Conservation (phyloP, 2,329 filamentous ascomycete genomes). For the Penicillium oxalicum region DNA sequence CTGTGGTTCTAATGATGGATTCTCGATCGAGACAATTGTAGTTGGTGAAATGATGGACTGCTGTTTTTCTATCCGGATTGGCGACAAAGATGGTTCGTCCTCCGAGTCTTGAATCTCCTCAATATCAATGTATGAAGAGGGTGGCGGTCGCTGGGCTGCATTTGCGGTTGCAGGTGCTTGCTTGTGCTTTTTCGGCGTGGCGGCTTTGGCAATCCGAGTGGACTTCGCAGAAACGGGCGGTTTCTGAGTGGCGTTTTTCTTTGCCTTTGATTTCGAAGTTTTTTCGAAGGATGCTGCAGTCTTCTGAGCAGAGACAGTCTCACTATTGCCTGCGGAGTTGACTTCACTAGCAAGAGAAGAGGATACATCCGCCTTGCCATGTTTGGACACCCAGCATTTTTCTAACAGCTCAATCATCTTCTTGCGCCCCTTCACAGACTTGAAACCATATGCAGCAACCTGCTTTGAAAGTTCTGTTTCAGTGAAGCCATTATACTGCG, state of each 20-base stretch:
- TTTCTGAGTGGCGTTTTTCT: conserved; percentile 4
- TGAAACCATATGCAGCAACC: conserved; percentile 64
- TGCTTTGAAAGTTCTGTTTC: conserved; percentile 58
- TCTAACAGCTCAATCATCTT: conserved; percentile 66
- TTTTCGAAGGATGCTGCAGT: background rate
- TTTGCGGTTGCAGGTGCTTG: background rate
- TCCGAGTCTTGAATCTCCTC: conserved; percentile 37
- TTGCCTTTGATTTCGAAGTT: conserved; percentile 9
- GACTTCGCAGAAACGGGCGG: background rate
- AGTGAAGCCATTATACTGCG: conserved; percentile 57
- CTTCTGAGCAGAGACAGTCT: no score
- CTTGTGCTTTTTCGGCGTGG: conserved; percentile 1
- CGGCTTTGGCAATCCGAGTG: background rate
- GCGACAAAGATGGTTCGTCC: conserved; percentile 30
- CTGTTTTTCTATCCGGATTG: conserved; percentile 20
- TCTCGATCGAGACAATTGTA: background rate
- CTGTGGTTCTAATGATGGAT: conserved; percentile 10
- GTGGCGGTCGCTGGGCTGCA: background rate
- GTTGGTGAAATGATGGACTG: conserved; percentile 9
- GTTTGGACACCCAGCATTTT: conserved; percentile 64
- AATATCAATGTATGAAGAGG: conserved; percentile 22
- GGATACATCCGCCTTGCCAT: conserved; percentile 23
- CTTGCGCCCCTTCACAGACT: conserved; percentile 60
- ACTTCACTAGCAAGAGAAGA: background rate
- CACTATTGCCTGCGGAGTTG: background rate